A percentile compares a stretch with the other conserved stretches of the same genome.
These are phyloP conservation scores for Salix viminalis DNA, from an alignment of 345 rosid genomes.

Conservation along the genomic window DNA sequence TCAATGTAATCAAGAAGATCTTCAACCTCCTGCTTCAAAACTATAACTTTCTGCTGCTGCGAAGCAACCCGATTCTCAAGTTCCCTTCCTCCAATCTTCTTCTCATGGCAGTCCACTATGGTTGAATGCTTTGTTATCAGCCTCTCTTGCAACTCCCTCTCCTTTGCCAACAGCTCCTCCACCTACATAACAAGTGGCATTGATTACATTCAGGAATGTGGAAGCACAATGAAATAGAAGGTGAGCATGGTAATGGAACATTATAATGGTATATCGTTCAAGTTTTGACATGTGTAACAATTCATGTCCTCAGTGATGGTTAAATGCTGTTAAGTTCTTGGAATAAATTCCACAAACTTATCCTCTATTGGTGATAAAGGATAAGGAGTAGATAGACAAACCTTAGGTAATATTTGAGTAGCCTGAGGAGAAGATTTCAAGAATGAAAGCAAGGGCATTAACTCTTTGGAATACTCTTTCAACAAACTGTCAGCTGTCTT, in stretches of 20 bases:
- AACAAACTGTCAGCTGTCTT: constrained; percentile 64
- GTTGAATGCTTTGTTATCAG: constrained; percentile 52
- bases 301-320: background rate
- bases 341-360: background rate
- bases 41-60: constrained; percentile 61
- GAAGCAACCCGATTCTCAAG: constrained; percentile 66
- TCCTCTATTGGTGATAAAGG: background rate
- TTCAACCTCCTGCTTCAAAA: constrained; percentile 79
- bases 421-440: constrained; percentile 73
- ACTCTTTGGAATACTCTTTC: constrained; percentile 78
- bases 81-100: constrained; percentile 62
- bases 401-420: constrained; percentile 73
- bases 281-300: background rate
- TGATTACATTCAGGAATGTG: background rate
- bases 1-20: constrained; percentile 74
- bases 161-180: constrained; percentile 75
- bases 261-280: background rate
- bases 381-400: constrained; percentile 13
- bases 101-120: constrained; percentile 67
- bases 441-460: constrained; percentile 52
- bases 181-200: constrained; percentile 40
- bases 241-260: background rate
- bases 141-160: constrained; percentile 83
- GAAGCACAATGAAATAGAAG: background rate
- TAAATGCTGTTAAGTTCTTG: no score